These are phyloP conservation scores for Rhizopogon sp. DNA, from an alignment of 768 basidiomycete genomes.

Conservation along the genomic window DNA sequence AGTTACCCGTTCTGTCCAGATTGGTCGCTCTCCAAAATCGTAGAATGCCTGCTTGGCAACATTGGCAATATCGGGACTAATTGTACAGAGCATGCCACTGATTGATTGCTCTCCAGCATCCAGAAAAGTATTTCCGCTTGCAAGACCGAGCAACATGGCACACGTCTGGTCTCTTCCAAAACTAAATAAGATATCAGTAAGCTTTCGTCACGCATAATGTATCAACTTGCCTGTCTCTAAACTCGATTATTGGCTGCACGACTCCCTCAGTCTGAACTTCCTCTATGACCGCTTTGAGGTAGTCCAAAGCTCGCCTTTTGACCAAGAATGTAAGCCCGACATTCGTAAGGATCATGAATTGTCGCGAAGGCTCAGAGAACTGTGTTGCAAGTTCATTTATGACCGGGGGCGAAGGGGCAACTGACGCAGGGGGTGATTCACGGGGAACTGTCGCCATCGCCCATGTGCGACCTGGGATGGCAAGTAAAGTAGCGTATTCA, in stretches of 20 bases:
- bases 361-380: conserved; percentile 65
- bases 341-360: conserved; percentile 88
- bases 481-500: conserved; percentile 73
- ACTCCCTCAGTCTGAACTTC: conserved; percentile 73
- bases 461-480: conserved; percentile 82
- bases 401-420: conserved; percentile 44
- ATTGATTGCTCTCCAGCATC: conserved; percentile 48
- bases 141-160: conserved; percentile 85
- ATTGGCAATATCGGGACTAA: conserved; percentile 58
- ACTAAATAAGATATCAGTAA: conserved; percentile 33
- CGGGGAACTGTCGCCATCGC: conserved; percentile 61
- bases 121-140: conserved; percentile 79
- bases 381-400: conserved; percentile 83
- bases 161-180: conserved; percentile 92
- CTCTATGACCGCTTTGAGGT: conserved; percentile 77
- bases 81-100: conserved; percentile 40
- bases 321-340: conserved; percentile 77
- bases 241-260: conserved; percentile 75
- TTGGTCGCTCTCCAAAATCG: conserved; percentile 79
- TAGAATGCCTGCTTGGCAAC: conserved; percentile 85
- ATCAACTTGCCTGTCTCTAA: conserved; percentile 63
- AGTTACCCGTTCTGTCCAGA: conserved; percentile 73
- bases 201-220: neutral
- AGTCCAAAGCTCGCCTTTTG: conserved; percentile 82
- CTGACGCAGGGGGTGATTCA: conserved; percentile 26